phyloP scores from a whole-genome alignment of 192 early-diverging fungal species.

The Jimgerdemannia flammicorona region DNA sequence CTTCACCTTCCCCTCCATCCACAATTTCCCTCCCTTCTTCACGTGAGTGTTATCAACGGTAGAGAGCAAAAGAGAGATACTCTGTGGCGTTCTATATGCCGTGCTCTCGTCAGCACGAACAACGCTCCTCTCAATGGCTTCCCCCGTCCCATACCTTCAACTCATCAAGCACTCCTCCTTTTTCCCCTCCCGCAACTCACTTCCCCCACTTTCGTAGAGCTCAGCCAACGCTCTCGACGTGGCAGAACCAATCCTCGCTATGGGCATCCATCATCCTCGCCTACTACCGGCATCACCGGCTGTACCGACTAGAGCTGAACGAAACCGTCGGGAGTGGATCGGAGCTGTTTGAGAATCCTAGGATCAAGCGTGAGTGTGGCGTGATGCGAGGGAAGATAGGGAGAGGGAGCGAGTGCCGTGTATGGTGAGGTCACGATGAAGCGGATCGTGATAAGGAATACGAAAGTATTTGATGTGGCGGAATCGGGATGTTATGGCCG shows the following conservation, averaged over 20 bases:
- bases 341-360: constrained; percentile 62
- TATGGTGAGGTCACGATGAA: too few relatives aligned
- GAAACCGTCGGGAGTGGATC: constrained; percentile 46
- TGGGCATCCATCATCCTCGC: constrained; percentile 77
- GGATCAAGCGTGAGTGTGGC: constrained; percentile 60
- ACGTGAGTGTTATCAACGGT: constrained; percentile 54
- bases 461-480: too few relatives aligned
- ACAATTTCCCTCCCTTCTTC: constrained; percentile 91
- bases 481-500: too few relatives aligned
- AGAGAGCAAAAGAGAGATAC: too few relatives aligned
- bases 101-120: not conserved
- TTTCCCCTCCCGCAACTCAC: constrained; percentile 11
- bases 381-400: not conserved
- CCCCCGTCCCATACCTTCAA: constrained; percentile 1
- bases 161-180: constrained; percentile 5
- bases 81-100: not conserved
- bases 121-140: not conserved
- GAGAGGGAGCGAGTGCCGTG: not conserved
- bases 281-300: constrained; percentile 61
- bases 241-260: constrained; percentile 74
- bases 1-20: constrained; percentile 68
- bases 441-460: too few relatives aligned
- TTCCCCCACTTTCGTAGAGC: constrained; percentile 39
- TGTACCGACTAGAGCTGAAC: constrained; percentile 61
- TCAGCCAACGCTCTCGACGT: constrained; percentile 79